Conservation (phyloP, 345 rosid genomes). For the Jatropha curcas region DNA sequence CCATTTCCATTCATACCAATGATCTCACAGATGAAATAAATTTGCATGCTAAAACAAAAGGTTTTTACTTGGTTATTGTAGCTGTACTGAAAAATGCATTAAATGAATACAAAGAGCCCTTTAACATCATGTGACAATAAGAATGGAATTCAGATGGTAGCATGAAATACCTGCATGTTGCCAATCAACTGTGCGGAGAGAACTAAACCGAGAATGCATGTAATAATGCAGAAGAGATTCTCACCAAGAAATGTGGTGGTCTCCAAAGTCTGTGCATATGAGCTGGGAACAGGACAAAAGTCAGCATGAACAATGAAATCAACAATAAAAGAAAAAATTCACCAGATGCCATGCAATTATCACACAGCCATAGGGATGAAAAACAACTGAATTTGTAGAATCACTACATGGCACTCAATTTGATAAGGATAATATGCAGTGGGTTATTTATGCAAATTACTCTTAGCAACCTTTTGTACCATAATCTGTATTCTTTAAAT, state of each 20-base stretch:
- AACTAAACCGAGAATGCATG: conserved; percentile 66
- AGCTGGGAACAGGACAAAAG: conserved; percentile 39
- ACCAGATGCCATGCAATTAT: neutral
- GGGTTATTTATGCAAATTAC: no score
- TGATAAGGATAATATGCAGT: no score
- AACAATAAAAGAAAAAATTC: neutral
- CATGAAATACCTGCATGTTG: conserved; percentile 76
- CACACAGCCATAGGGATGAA: neutral
- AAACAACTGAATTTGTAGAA: no score
- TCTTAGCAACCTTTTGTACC: no score
- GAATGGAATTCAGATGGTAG: neutral
- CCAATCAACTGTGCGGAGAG: conserved; percentile 82
- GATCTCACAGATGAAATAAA: neutral
- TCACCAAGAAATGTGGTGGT: conserved; percentile 75
- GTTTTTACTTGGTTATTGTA: neutral
- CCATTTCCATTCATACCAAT: neutral
- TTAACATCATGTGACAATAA: neutral
- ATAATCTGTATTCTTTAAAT: no score
- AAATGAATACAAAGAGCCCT: neutral
- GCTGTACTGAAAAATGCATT: no score
- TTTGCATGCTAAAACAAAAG: neutral
- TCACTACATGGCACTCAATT: no score
- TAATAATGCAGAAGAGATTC: conserved; percentile 65
- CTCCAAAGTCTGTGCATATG: conserved; percentile 78
- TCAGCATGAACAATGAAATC: conserved; percentile 3